phyloP scores from a whole-genome alignment of 2,329 filamentous ascomycete genomes.

The Fusarium tuaranense region DNA sequence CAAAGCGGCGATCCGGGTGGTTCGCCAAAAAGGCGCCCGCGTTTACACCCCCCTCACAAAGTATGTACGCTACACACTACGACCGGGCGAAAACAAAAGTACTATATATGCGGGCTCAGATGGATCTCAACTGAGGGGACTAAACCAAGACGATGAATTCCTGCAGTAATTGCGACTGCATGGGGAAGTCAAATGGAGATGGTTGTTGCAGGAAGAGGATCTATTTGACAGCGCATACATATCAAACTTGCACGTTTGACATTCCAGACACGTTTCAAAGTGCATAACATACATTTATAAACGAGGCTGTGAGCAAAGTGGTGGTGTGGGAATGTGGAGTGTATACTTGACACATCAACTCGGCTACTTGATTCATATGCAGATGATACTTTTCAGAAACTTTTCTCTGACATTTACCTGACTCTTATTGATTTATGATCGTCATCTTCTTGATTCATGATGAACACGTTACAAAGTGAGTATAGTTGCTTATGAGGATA shows the following conservation, averaged over 20 bases:
- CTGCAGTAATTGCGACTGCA: background rate
- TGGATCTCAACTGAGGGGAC: background rate
- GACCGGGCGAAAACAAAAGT: background rate
- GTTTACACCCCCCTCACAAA: background rate
- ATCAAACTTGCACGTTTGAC: background rate
- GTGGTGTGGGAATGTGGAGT: background rate
- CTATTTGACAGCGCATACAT: background rate
- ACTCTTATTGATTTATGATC: background rate
- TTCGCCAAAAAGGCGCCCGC: background rate
- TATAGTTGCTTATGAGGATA: background rate
- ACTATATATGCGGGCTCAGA: background rate
- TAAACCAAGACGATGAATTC: background rate
- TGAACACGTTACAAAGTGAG: background rate
- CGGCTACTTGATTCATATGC: background rate
- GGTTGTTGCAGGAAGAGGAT: background rate
- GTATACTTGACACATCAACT: background rate
- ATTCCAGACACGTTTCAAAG: background rate
- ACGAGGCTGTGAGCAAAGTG: background rate
- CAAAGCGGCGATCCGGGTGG: background rate
- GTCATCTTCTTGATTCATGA: background rate
- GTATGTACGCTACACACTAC: background rate
- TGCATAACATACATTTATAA: background rate
- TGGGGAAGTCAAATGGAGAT: background rate
- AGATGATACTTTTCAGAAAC: background rate
- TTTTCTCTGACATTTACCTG: background rate